Base-by-base conservation (phyloP, 495 filamentous ascomycete genomes). In the Penicillium bovifimosum region DNA sequence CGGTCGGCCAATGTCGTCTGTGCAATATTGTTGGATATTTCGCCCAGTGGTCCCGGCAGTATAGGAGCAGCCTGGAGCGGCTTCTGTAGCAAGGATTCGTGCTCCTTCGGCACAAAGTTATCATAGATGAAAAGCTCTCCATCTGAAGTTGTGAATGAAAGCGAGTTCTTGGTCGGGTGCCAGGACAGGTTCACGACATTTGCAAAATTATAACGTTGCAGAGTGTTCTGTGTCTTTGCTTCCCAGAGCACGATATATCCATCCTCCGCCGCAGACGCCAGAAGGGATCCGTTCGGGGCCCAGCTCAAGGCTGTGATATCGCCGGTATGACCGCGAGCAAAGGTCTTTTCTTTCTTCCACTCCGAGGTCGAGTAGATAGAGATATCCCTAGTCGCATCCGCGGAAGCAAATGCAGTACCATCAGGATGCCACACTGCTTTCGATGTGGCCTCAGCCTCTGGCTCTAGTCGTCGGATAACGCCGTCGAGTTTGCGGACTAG, bases 371-470 rank as follows among this genome's bases (percentile, higher is more conserved):
- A 95, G 39, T 96, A 78, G 13, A 96, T 82, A 52, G 92, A 85
- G 17, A 97, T 85, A 56, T 96, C 91, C 63, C 86, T 75, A 1
- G 88, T 92, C 1, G 85, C 78, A 11, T 95, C 96, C 0, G 90
- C 83, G 0, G 85, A 83, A 9, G 89, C 90, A 69, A 98, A 96
- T 5, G 91, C 90, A 38, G 88, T 82, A 6, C 95, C 92, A 62
- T 97, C 95, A 0, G 95, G 95, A 72, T 96, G 92, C 93, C 93
- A 98, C 2, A 84, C 79, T 20, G 85, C 81, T 63, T 81, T 81
- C 9, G 89, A 84, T 56, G 84, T 92, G 3, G 80, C 76, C 52
- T 96, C 89, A 8, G 82, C 80, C 39, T 92, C 89, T 1, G 82
- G 79, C 46, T 97, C 91, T 0, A 93, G 67, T 38, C 77, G 78